Percentiles rank a stretch among this genome's conserved stretches.
phyloP scores from a whole-genome alignment of 495 filamentous ascomycete genomes.

The Daldinia childiae region DNA sequence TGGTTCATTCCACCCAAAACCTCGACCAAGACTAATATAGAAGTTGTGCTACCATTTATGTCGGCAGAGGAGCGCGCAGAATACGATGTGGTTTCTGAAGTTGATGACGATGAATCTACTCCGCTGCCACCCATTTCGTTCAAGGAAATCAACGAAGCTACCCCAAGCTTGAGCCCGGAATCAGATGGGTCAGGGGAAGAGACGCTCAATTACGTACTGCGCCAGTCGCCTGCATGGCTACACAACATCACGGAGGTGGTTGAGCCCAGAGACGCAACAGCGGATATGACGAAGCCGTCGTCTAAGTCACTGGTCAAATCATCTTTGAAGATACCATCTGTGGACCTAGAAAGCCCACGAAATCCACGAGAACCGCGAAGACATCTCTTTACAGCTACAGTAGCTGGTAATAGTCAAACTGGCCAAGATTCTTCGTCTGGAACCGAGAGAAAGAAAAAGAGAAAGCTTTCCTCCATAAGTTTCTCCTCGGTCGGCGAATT shows the following conservation, averaged over 20 bases:
- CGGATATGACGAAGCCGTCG: not conserved
- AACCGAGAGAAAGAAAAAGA: not conserved
- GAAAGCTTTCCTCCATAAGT: not conserved
- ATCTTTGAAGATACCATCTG: not conserved
- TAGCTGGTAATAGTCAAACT: not conserved
- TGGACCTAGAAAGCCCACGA: not conserved
- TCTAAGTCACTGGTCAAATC: not conserved
- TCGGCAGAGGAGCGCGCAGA: constrained; percentile 11
- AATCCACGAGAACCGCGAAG: not conserved
- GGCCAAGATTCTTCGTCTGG: not conserved
- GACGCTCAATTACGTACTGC: constrained; percentile 25
- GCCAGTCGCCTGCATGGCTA: constrained; percentile 23
- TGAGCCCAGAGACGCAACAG: not conserved
- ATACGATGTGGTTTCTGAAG: constrained; percentile 12
- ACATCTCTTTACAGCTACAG: not conserved
- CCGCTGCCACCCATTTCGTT: constrained; percentile 25
- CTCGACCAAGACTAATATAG: constrained; percentile 10
- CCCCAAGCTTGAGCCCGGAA: not conserved
- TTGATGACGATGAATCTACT: not conserved
- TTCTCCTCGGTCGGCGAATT: not conserved
- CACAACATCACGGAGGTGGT: constrained; percentile 10
- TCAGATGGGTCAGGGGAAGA: constrained; percentile 19
- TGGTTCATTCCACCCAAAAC: not conserved
- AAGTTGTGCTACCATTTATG: constrained; percentile 19
- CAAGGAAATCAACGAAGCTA: constrained; percentile 33